Base-by-base conservation (phyloP, 1,284 basidiomycete species). In the Leccinum fallax region DNA sequence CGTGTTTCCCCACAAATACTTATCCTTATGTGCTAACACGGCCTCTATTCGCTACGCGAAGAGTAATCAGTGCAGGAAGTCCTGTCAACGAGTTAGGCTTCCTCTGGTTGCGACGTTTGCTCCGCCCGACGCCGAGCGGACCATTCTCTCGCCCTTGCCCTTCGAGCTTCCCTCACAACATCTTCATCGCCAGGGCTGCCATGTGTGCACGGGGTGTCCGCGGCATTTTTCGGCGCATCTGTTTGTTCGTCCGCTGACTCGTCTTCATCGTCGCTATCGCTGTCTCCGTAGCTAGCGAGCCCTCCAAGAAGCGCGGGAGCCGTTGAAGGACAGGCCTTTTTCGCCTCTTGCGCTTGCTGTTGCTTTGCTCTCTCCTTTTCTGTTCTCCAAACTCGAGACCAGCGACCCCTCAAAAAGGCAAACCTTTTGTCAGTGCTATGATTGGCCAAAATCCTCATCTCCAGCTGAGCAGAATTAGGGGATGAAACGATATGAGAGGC, bases 401-500 rank as follows among this genome's bases (percentile, higher is more conserved):
- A 94, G 32, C 89, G 78, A 1, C 92, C 93, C 19, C 86, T 82
- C 40, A 96, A 75, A 72, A 95, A 96, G 0, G 88, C 85, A 70
- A 96, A 95, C 32, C 82, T 80, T 67, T 70, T 79, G 71, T 87
- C 93, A 65, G 72, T 78, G 0, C 91, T 88, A 68, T 95, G 86
- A 67, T 95, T 93, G 5, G 93, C 88, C 5, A 95, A 78, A 63
- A 96, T 95, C n/a, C 92, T 85, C 82, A 93, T 88, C 74, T 94
- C 92, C 15, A 95, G 80, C 63, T 92, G 85, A 0, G 86, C 84
- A 5, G 90, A 82, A 68, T 95, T 93, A 4, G 87, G 85, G 0
- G 93, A 90, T 4, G 81, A 76, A 11, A 82, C 71, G 15, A 95
- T 72, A 64, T 92, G 88, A 7, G 71, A 68, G 0, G 92, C 92